Evolutionary conservation across 2,329 filamentous ascomycete species (phyloP).

Genomic region (Paradendryphiella salina): DNA sequence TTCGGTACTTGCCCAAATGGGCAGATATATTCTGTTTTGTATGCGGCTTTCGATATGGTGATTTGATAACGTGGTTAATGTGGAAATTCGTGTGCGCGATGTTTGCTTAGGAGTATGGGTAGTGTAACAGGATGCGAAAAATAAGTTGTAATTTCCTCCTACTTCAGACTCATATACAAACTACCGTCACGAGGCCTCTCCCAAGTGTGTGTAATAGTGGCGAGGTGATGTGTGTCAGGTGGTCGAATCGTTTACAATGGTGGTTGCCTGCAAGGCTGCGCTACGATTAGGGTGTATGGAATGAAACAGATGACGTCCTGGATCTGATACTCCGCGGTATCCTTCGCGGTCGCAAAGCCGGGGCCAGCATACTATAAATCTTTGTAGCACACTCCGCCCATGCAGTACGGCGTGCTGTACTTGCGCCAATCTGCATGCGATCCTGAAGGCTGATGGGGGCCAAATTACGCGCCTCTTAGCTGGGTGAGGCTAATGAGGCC

Average conservation of each 20-base stretch:
- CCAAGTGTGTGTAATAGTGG: slow-evolving; percentile 11
- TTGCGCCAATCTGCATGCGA: slow-evolving; percentile 14
- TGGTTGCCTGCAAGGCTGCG: slow-evolving; percentile 24
- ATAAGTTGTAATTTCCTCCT: background rate
- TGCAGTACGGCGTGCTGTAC: slow-evolving; percentile 15
- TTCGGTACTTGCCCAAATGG: background rate
- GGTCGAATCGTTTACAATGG: slow-evolving; percentile 1
- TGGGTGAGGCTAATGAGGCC: slow-evolving; percentile 10
- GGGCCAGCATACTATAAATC: slow-evolving; percentile 11
- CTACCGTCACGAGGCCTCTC: slow-evolving; percentile 6
- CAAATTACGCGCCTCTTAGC: slow-evolving; percentile 17
- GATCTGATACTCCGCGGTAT: background rate
- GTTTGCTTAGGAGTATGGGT: slow-evolving; percentile 4
- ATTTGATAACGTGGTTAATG: background rate
- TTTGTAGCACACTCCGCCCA: slow-evolving; percentile 6
- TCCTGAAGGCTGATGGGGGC: slow-evolving; percentile 10
- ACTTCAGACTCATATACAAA: slow-evolving; percentile 7
- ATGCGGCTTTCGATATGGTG: background rate
- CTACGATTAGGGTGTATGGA: slow-evolving; percentile 4
- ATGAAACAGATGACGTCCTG: slow-evolving; percentile 11
- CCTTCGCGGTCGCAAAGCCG: background rate
- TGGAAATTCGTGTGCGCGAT: background rate
- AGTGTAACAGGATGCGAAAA: background rate
- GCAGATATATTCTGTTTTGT: background rate
- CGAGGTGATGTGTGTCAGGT: slow-evolving; percentile 17